These are phyloP conservation scores for Dentipellis fragilis DNA, from an alignment of 768 basidiomycete genomes.

Conservation along the genomic window DNA sequence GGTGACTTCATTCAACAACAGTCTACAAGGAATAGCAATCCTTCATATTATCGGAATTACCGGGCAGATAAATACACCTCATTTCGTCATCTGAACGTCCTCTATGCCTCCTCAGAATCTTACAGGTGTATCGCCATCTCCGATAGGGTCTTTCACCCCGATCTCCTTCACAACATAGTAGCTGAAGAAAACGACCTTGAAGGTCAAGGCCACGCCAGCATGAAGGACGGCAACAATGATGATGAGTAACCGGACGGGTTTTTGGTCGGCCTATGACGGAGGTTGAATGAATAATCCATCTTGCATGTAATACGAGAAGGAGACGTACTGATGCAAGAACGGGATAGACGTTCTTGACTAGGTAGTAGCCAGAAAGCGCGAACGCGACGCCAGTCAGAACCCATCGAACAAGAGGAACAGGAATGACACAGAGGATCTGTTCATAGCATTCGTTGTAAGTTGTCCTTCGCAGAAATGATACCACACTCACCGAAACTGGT, in stretches of 20 bases:
- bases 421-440: constrained; percentile 79
- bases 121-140: not conserved
- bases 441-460: not conserved
- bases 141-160: constrained; percentile 23
- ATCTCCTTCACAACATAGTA: constrained; percentile 38
- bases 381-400: constrained; percentile 64
- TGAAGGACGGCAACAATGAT: constrained; percentile 69
- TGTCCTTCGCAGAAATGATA: not conserved
- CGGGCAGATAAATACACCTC: not conserved
- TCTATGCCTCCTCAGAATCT: not conserved
- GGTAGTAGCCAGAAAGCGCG: constrained; percentile 78
- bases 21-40: no score
- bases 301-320: not conserved
- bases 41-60: no score
- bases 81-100: not conserved
- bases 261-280: constrained; percentile 64
- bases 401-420: constrained; percentile 78
- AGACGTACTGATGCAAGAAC: constrained; percentile 69
- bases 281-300: not conserved
- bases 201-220: constrained; percentile 68
- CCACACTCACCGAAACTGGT: constrained; percentile 59
- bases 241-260: constrained; percentile 75
- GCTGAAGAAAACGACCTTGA: constrained; percentile 73
- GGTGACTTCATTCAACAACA: no score
- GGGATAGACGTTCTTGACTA: constrained; percentile 80